Conservation (phyloP, 768 basidiomycete genomes). For the Lactarius sp. region DNA sequence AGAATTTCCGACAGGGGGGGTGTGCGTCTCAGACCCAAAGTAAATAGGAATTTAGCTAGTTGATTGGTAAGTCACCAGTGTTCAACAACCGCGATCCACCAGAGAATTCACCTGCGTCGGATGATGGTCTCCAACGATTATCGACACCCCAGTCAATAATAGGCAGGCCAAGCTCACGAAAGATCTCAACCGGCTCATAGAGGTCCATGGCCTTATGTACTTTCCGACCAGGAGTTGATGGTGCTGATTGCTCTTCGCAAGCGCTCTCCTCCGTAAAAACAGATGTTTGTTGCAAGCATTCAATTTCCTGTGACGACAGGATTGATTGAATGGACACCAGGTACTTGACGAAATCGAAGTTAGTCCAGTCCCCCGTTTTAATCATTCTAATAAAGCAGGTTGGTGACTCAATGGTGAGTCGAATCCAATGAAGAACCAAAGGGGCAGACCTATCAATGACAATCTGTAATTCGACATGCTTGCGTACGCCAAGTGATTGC, state of each 20-base stretch:
- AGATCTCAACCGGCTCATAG: slow-evolving; percentile 76
- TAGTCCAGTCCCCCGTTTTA: slow-evolving; percentile 86
- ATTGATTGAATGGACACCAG: slow-evolving; percentile 74
- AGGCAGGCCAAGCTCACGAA: slow-evolving; percentile 71
- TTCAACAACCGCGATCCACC: neutral
- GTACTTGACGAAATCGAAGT: slow-evolving; percentile 80
- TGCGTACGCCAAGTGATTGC: slow-evolving; percentile 73
- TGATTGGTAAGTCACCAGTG: neutral
- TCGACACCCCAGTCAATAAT: slow-evolving; percentile 82
- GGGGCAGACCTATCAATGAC: slow-evolving; percentile 73
- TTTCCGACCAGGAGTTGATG: slow-evolving; percentile 32
- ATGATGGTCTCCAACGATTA: slow-evolving; percentile 71
- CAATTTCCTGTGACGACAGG: slow-evolving; percentile 52
- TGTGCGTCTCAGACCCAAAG: slow-evolving; percentile 60
- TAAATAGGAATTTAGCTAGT: slow-evolving; percentile 74
- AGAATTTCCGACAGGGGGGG: slow-evolving; percentile 68
- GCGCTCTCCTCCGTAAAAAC: slow-evolving; percentile 66
- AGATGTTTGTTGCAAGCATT: slow-evolving; percentile 54
- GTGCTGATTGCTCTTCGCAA: slow-evolving; percentile 24
- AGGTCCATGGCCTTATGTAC: slow-evolving; percentile 60
- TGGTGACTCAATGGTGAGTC: neutral
- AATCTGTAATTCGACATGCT: slow-evolving; percentile 88
- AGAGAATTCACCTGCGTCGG: slow-evolving; percentile 70
- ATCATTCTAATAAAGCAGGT: slow-evolving; percentile 56
- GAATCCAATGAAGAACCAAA: neutral